Evolutionary conservation across 192 early-diverging fungal species (phyloP), one percentile per base, ranked within the genome.

Genomic region (Coemansia sp.): DNA sequence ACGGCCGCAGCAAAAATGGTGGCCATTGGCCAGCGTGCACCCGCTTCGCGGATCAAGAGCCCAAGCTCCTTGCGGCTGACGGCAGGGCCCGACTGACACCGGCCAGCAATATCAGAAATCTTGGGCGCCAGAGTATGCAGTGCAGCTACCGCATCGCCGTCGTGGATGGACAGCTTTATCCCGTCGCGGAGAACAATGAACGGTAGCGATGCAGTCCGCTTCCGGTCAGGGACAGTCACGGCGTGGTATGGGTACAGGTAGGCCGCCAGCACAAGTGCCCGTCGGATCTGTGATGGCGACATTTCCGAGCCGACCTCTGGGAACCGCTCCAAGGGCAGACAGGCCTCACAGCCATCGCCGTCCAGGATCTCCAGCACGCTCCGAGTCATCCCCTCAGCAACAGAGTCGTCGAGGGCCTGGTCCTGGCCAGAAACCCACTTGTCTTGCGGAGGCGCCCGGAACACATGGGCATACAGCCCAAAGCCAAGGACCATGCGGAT

Each of bases 41-140:
- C 80, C 19, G 80, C 55, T 1, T 75, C 60, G 27, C 86, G 80
- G 34, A 89, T 79, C n/a, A 78, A 36, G 44, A 77, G 70, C 5
- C 83, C 83, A 64, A 85, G 66, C 6, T 47, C 31, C 6, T n/a
- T 41, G 32, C 70, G 70, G 5, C 40, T 18, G 14, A 62, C 21
- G 1, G 41, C 16, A 10, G 20, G 27, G 25, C 28, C 48, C 9
- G 38, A 10, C 11, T 40, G 45, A 14, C 53, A 51, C 23, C 10
- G n/a, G 7, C 18, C 33, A 1, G 58, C 63, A 7, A 38, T 18
- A 0, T 27, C 32, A 7, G 60, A 20, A 18, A 67, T 27, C 10
- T 12, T 7, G 1, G 64, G 18, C 4, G 56, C 58, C 21, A 52
- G 33, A 23, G 22, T 19, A 27, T 75, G 71, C 11, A 75, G 31